Base-by-base conservation (phyloP, 2,329 filamentous ascomycete species). In the Aspergillus sp. region DNA sequence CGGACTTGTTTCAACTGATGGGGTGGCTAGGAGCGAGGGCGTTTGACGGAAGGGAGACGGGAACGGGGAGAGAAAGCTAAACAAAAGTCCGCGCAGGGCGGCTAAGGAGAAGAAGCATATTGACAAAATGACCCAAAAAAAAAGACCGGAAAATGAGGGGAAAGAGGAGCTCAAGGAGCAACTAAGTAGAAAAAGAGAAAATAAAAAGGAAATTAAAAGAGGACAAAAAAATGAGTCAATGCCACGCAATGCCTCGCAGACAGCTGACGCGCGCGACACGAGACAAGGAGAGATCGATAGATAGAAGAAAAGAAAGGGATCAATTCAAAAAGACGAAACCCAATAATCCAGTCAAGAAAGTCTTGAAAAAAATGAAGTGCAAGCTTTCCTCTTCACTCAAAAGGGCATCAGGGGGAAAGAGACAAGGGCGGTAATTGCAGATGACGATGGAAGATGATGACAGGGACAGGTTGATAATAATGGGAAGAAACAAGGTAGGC, bases 401-500 rank as follows among this genome's bases (percentile, higher is more conserved):
- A 19, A 19, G 19, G 19, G 19, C 42, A 48, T 46, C 46, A 48
- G 48, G 52, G 45, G 43, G 43, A 43, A 49, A 42, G 45, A 44
- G 46, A 45, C 45, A 42, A 43, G 39, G 47, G 44, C 6, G 26
- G 39, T 28, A n/a, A 29, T 41, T 19, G 48, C 42, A 53, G 56
- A 49, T 49, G 49, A 46, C 52, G 46, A 51, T 42, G 51, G 54
- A 39, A 49, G 49, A 59, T 42, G 26, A 52, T 48, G 50, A 48
- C 30, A 47, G 44, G 47, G 50, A 49, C 42, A 48, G 42, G 39
- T 52, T 19, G 45, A 47, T 49, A 46, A 56, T 54, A 55, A 52
- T 48, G 47, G 43, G 49, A 52, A 47, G 52, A 49, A 53, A 46
- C 52, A 58, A 63, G 59, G 57, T 52, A 66, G 65, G 65, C 66